Evolutionary conservation across 495 filamentous ascomycete genomes (phyloP).

Genomic region (Tuber microsphaerosporum): DNA sequence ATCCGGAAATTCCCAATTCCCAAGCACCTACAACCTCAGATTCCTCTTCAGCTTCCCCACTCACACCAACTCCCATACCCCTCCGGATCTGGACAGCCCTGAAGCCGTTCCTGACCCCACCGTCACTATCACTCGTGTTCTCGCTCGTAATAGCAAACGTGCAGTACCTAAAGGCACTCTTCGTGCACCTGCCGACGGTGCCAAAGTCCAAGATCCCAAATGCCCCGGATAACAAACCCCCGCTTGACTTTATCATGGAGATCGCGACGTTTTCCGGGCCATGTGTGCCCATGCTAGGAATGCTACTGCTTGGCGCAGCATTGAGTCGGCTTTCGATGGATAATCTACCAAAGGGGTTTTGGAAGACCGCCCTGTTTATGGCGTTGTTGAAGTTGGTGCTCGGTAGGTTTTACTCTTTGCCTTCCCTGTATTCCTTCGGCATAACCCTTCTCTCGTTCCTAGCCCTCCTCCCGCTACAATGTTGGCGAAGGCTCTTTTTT

Average conservation of each 20-base stretch:
- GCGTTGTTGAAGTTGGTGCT: constrained; percentile 37
- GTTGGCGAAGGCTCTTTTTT: background rate
- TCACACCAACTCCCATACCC: background rate
- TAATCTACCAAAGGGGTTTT: constrained; percentile 37
- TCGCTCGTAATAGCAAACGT: constrained; percentile 36
- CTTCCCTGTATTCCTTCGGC: background rate
- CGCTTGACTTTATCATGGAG: constrained; percentile 40
- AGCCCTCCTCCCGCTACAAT: background rate
- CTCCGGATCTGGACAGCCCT: constrained; percentile 33
- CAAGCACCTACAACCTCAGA: background rate
- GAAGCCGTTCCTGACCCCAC: constrained; percentile 26
- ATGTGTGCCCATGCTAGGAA: constrained; percentile 30
- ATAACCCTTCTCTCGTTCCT: background rate
- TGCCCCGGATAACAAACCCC: constrained; percentile 36
- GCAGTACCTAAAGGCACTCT: constrained; percentile 31
- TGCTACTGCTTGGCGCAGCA: constrained; percentile 34
- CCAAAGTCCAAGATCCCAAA: constrained; percentile 16
- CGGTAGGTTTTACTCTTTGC: constrained; percentile 18
- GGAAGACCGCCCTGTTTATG: constrained; percentile 36
- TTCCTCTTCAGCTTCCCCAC: background rate
- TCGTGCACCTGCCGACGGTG: constrained; percentile 15
- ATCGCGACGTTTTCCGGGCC: constrained; percentile 29
- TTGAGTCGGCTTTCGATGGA: constrained; percentile 31
- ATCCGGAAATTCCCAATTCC: background rate
- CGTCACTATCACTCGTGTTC: constrained; percentile 32